Evolutionary conservation across 352 stramenopile species (phyloP).

Genomic region (Aphanomyces cochlioides): DNA sequence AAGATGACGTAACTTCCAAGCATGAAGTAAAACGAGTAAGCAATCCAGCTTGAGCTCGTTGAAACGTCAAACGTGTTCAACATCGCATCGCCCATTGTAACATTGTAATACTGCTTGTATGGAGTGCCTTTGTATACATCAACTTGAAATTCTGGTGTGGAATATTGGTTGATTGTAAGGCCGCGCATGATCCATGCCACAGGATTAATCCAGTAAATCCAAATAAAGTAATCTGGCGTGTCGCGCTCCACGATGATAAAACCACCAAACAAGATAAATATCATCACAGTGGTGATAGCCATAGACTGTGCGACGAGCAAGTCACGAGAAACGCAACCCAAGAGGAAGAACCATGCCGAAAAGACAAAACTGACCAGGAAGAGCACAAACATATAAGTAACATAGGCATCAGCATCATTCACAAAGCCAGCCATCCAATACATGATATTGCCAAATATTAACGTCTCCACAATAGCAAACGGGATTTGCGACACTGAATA

Average conservation of each 20-base stretch:
- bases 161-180: not conserved
- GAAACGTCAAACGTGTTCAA: not conserved
- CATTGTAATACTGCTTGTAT: not conserved
- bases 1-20: not conserved
- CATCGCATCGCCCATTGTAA: not conserved
- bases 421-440: not conserved
- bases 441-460: not conserved
- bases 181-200: not conserved
- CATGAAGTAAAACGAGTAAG: not conserved
- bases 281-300: not conserved
- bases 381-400: not conserved
- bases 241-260: not conserved
- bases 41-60: not conserved
- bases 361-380: not conserved
- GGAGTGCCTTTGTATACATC: not conserved
- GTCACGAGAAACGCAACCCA: not conserved
- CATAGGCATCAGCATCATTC: not conserved
- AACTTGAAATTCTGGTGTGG: not conserved
- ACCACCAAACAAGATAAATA: not conserved
- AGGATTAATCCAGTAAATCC: not conserved
- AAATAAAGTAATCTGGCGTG: not conserved
- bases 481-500: not conserved
- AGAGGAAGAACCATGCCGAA: not conserved
- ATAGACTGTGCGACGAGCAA: not conserved
- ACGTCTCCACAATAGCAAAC: not conserved